Conservation (phyloP, 2,329 filamentous ascomycete genomes). For the Aureobasidium sp. region DNA sequence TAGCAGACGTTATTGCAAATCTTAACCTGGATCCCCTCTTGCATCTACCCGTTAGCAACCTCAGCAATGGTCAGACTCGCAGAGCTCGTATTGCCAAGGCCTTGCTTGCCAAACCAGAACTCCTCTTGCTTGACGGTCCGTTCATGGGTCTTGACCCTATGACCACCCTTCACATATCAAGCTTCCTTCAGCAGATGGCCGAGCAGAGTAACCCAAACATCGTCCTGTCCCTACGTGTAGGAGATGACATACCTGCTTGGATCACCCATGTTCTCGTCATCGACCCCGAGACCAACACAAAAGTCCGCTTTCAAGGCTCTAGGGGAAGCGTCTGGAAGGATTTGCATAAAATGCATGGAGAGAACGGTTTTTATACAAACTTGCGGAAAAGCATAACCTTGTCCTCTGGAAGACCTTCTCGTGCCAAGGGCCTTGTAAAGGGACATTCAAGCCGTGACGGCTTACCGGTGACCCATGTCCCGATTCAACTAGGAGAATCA, state of each 20-base stretch:
- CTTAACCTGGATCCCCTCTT: conserved; percentile 63
- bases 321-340: not conserved
- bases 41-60: conserved; percentile 74
- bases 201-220: conserved; percentile 61
- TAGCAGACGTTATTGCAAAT: conserved; percentile 60
- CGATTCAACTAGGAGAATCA: conserved; percentile 50
- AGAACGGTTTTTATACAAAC: not conserved
- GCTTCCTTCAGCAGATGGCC: conserved; percentile 62
- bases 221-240: conserved; percentile 70
- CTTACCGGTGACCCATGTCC: conserved; percentile 20
- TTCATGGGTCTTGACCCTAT: conserved; percentile 94
- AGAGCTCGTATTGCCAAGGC: conserved; percentile 83
- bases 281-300: not conserved
- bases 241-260: conserved; percentile 85
- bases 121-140: conserved; percentile 83
- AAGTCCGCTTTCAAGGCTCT: not conserved
- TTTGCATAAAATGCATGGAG: not conserved
- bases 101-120: conserved; percentile 67
- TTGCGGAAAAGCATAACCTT: not conserved
- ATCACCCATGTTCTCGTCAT: conserved; percentile 65
- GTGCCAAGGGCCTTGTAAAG: not conserved
- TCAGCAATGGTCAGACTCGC: conserved; percentile 90
- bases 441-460: conserved; percentile 25
- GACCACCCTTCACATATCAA: conserved; percentile 64
- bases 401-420: not conserved